Percentiles rank a stretch among this genome's conserved stretches.
These are phyloP conservation scores for Pythium chondricola DNA, from an alignment of 352 stramenopile species.

Conservation along the genomic window DNA sequence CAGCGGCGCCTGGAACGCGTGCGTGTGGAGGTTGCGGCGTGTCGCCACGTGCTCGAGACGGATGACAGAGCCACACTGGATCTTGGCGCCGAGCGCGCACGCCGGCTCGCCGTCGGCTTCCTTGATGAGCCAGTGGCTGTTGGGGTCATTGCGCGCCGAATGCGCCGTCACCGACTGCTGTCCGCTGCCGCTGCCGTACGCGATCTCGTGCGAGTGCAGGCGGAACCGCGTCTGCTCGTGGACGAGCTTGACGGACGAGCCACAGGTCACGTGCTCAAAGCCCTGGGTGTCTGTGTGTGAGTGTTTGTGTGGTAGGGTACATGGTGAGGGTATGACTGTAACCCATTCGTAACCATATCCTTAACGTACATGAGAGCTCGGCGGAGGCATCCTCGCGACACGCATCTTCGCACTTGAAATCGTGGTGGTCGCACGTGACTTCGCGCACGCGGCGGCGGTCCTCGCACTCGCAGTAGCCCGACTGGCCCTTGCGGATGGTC, in stretches of 20 bases:
- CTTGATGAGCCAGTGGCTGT: conserved; percentile 86
- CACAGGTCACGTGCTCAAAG: conserved; percentile 79
- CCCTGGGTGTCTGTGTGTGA: conserved; percentile 69
- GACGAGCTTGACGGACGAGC: conserved; percentile 80
- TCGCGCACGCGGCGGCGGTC: conserved; percentile 68
- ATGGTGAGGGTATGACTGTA: too few species aligned
- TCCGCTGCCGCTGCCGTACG: conserved; percentile 66
- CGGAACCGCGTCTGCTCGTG: conserved; percentile 69
- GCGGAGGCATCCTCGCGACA: conserved; percentile 63
- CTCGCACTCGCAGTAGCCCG: conserved; percentile 80
- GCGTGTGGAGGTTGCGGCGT: conserved; percentile 74
- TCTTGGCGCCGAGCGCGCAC: conserved; percentile 43
- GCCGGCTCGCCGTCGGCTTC: conserved; percentile 45
- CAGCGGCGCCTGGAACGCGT: conserved; percentile 64
- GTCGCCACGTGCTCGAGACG: conserved; percentile 73
- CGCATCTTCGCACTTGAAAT: conserved; percentile 68
- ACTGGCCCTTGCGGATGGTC: conserved; percentile 39
- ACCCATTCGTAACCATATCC: too few species aligned
- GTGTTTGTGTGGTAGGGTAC: too few species aligned
- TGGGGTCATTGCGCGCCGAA: conserved; percentile 65
- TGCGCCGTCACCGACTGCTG: conserved; percentile 79
- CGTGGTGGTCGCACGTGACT: conserved; percentile 69
- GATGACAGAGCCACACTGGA: conserved; percentile 57
- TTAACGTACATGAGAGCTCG: conserved; percentile 59
- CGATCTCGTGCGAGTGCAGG: conserved; percentile 80